Base-by-base conservation (phyloP, 495 filamentous ascomycete species). In the Penicillium ochrochloron region DNA sequence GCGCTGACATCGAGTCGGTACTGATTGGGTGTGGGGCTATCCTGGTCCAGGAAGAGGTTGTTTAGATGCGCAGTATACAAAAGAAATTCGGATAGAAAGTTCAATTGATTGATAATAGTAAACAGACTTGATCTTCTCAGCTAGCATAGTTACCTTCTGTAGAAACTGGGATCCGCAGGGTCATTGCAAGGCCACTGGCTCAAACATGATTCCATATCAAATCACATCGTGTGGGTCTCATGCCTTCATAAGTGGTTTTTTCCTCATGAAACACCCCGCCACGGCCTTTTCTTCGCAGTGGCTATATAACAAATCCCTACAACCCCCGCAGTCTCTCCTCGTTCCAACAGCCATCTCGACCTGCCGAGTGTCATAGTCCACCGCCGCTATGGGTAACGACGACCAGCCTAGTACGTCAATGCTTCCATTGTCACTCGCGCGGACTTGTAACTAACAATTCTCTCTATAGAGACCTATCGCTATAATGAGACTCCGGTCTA, bases 401-500 rank as follows among this genome's bases (percentile, higher is more conserved):
- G 72, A 76, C 58, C 71, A 76, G 58, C 74, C 71, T 21, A 76
- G 75, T 78, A 70, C 53, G 69, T 65, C 27, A 14, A 35, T 2
- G 31, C 42, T 34, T 35, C n/a, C 11, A 21, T 7, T 34, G n/a
- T 10, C 55, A 55, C 29, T 17, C 19, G 2, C 0, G 10, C 11
- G 3, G 27, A 15, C n/a, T 31, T 15, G 21, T 60, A 37, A 57
- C 23, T 61, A 27, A 66, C 55, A 0, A 2, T 35, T 33, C n/a
- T n/a, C 37, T 48, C 27, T 42, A 9, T 33, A 72, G 69, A 67
- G 50, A 85, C 83, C 66, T 80, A 83, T 66, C 76, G 77, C 65
- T 85, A 86, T 69, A 71, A 78, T 27, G 82, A 86, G 72, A 82
- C 82, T 70, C 85, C 83, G 23, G 74, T 84, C 64, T 87, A 87